A percentile compares a stretch with the other conserved stretches of the same genome.
phyloP scores from a whole-genome alignment of 2,329 filamentous ascomycete genomes.

The Penicillium sp. region DNA sequence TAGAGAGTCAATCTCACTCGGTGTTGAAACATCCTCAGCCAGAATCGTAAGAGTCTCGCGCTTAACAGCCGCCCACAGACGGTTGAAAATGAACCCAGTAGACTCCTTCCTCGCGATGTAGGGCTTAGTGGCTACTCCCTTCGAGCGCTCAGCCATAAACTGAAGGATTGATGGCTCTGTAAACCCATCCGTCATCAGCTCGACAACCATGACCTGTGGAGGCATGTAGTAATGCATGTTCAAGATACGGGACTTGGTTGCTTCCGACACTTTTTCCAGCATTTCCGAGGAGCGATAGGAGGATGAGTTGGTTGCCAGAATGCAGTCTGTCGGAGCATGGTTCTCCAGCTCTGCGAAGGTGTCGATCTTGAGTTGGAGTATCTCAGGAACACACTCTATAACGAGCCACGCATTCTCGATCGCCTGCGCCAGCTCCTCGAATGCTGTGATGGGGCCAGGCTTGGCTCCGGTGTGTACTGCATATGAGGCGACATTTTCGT shows the following conservation, averaged over 20 bases:
- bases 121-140: constrained; percentile 37
- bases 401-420: constrained; percentile 46
- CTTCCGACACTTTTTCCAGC: constrained; percentile 36
- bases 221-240: constrained; percentile 50
- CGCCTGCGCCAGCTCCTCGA: constrained; percentile 34
- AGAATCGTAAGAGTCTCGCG: constrained; percentile 45
- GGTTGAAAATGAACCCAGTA: constrained; percentile 49
- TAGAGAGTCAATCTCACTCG: constrained; percentile 44
- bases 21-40: constrained; percentile 43
- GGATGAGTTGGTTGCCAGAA: constrained; percentile 46
- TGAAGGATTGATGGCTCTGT: constrained; percentile 43
- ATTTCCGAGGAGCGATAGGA: constrained; percentile 47
- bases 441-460: constrained; percentile 25
- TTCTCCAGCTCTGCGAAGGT: constrained; percentile 43
- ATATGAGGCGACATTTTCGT: constrained; percentile 28
- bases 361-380: constrained; percentile 41
- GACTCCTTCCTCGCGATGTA: constrained; percentile 42
- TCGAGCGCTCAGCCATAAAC: constrained; percentile 39
- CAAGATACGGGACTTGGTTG: constrained; percentile 34
- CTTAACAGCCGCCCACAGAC: constrained; percentile 52
- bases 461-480: constrained; percentile 23
- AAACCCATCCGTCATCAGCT: constrained; percentile 47
- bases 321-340: constrained; percentile 38
- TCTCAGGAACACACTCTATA: constrained; percentile 49
- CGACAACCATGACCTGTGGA: constrained; percentile 39